A percentile compares a stretch with the other conserved stretches of the same genome.
These are phyloP conservation scores for Boletus huronensis DNA, from an alignment of 768 basidiomycete species.

Conservation along the genomic window DNA sequence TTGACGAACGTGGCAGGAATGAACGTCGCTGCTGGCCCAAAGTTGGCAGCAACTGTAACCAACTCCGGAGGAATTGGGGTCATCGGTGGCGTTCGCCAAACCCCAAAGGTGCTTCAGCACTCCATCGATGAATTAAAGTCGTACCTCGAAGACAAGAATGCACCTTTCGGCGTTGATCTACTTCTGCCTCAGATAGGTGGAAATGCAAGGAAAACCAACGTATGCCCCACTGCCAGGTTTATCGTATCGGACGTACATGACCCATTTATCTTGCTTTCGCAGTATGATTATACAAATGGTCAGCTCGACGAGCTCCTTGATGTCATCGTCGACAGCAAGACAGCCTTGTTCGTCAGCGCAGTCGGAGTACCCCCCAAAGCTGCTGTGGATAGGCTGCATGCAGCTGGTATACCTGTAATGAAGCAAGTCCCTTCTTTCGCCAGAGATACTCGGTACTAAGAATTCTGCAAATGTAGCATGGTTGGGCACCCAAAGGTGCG, in stretches of 20 bases:
- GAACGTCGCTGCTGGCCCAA: slow-evolving; percentile 86
- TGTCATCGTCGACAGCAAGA: slow-evolving; percentile 70
- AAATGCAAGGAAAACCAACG: slow-evolving; percentile 80
- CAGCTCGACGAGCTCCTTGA: slow-evolving; percentile 75
- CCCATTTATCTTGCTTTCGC: not conserved
- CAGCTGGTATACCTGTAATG: slow-evolving; percentile 78
- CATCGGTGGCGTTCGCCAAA: slow-evolving; percentile 78
- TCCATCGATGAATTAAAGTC: slow-evolving; percentile 72
- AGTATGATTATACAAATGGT: slow-evolving; percentile 76
- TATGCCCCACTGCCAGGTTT: slow-evolving; percentile 25
- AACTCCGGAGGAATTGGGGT: slow-evolving; percentile 88
- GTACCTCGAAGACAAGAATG: slow-evolving; percentile 68
- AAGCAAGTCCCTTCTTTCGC: slow-evolving; percentile 49
- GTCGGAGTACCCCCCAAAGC: slow-evolving; percentile 83
- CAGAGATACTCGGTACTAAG: not conserved
- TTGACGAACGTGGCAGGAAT: slow-evolving; percentile 37
- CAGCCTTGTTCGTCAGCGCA: slow-evolving; percentile 78
- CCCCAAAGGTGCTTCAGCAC: slow-evolving; percentile 63
- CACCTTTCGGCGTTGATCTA: slow-evolving; percentile 80
- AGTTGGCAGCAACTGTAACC: slow-evolving; percentile 85
- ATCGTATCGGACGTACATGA: not conserved
- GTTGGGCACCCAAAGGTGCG: slow-evolving; percentile 79
- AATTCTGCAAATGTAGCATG: slow-evolving; percentile 46
- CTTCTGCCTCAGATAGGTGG: slow-evolving; percentile 81
- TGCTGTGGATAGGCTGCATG: slow-evolving; percentile 77